phyloP scores from a whole-genome alignment of 768 basidiomycete genomes.

The Hericium alpestre region DNA sequence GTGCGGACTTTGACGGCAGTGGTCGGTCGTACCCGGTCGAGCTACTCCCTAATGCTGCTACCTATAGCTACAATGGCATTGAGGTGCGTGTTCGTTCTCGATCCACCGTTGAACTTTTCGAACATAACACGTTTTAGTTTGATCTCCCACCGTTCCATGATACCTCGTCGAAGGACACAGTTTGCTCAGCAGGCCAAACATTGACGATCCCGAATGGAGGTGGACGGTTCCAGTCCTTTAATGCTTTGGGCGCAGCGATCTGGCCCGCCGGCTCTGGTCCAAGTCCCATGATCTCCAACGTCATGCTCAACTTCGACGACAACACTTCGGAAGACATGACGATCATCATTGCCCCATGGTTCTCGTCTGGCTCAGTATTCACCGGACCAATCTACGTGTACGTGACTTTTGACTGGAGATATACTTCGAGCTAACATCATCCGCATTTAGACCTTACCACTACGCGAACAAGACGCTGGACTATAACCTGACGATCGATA shows the following conservation, averaged over 20 bases:
- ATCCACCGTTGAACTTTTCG: neutral
- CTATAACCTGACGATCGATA: conserved; percentile 27
- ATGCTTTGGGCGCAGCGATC: conserved; percentile 3
- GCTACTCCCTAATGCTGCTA: conserved; percentile 1
- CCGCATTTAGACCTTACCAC: conserved; percentile 30
- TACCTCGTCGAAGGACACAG: conserved; percentile 1
- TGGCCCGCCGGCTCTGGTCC: neutral
- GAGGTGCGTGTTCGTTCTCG: neutral
- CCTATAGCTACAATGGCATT: conserved; percentile 4
- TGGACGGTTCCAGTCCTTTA: conserved; percentile 3
- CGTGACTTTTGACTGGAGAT: neutral
- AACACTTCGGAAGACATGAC: neutral
- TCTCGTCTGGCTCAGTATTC: conserved; percentile 1
- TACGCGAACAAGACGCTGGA: conserved; percentile 15
- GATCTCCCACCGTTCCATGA: conserved; percentile 4
- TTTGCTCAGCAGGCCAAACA: conserved; percentile 3
- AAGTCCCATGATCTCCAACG: neutral
- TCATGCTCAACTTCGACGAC: conserved; percentile 8
- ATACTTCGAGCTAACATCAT: neutral
- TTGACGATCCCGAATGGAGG: neutral
- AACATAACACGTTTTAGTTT: neutral
- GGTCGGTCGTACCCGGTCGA: conserved; percentile 9
- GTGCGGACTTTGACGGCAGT: conserved; percentile 8
- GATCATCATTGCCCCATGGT: conserved; percentile 9
- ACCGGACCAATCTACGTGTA: conserved; percentile 24